Base-by-base conservation (phyloP, 805 yeast genomes). In the Starmerella riodocensis region DNA sequence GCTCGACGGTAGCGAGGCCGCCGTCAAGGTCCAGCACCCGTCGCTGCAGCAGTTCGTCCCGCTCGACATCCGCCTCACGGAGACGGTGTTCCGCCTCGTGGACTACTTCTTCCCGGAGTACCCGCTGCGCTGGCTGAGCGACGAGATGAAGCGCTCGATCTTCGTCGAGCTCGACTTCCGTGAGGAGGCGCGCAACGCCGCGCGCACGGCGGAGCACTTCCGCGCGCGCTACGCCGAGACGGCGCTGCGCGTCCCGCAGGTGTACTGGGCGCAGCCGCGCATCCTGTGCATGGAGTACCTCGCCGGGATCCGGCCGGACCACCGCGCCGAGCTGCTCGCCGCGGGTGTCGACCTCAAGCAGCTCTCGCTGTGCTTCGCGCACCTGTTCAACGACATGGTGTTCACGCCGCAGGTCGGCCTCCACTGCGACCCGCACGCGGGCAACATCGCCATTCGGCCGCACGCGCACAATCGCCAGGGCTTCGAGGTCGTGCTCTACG, bases 371-470 rank as follows among this genome's bases (percentile, higher is more conserved):
- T 88, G 96, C 56, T 65, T 91, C 28, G 75, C 95, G 0, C 94
- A 88, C 51, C 76, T 84, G 22, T 91, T 91, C 65, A 83, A 88
- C 63, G 77, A 75, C 54, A 91, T 91, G 99, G 84, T 91, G 29
- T 91, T 91, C 63, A 78, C 93, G 2, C 93, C 95, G 0, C 77
- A 75, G 21, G 94, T 84, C 18, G 83, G 88, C 1, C 71, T 91
- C 31, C 99, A 91, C 57, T 91, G 98, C 62, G 99, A 91, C 57
- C 98, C 98, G 1, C 99, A 91, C 57, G 94, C 94, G 9, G 99
- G 99, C 0, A 91, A 91, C 53, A 64, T 91, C 43, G 95, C 97
- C 0, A 83, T 91, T 18, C 65, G 85, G 40, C 53, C 59, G 1
- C 49, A 62, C 16, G 56, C 45, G 30, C 36, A 50, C 9, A 63